Conservation (phyloP, 176 grass and related monocot genomes). For the Melocanna baccifera region DNA sequence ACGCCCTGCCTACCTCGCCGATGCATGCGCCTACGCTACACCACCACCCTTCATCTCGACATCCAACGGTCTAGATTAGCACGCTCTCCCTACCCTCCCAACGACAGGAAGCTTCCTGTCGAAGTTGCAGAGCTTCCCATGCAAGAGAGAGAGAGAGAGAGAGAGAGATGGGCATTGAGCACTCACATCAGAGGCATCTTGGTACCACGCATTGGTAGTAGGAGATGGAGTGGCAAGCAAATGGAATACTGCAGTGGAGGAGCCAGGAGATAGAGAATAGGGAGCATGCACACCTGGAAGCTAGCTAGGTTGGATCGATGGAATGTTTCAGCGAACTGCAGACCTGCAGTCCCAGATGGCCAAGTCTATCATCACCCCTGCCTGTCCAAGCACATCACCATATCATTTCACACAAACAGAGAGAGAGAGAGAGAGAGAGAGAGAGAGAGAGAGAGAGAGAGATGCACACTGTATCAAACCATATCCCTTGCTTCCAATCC, state of each 20-base stretch:
- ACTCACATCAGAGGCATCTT: slow-evolving; percentile 82
- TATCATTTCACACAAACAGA: background rate
- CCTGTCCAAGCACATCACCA: background rate
- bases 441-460: background rate
- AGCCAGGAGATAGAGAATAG: background rate
- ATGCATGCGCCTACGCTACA: background rate
- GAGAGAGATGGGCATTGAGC: slow-evolving; percentile 33
- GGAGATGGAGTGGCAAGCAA: slow-evolving; percentile 50
- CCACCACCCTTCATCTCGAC: background rate
- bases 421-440: background rate
- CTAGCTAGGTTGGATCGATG: slow-evolving; percentile 50
- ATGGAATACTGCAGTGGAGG: slow-evolving; percentile 72
- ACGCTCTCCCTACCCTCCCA: background rate
- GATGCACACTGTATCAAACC: background rate
- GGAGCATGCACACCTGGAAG: slow-evolving; percentile 5
- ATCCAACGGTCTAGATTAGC: background rate
- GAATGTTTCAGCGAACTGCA: slow-evolving; percentile 57
- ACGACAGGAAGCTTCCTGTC: slow-evolving; percentile 21
- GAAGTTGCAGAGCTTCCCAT: background rate
- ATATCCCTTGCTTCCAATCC: slow-evolving; percentile 20
- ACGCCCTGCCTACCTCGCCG: slow-evolving; percentile 14
- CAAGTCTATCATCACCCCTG: slow-evolving; percentile 26
- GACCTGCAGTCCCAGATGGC: slow-evolving; percentile 19
- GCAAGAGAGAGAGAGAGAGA: background rate
- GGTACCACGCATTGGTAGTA: slow-evolving; percentile 24